Conservation (phyloP, 495 filamentous ascomycete genomes). For the Penicillium tannophilum region DNA sequence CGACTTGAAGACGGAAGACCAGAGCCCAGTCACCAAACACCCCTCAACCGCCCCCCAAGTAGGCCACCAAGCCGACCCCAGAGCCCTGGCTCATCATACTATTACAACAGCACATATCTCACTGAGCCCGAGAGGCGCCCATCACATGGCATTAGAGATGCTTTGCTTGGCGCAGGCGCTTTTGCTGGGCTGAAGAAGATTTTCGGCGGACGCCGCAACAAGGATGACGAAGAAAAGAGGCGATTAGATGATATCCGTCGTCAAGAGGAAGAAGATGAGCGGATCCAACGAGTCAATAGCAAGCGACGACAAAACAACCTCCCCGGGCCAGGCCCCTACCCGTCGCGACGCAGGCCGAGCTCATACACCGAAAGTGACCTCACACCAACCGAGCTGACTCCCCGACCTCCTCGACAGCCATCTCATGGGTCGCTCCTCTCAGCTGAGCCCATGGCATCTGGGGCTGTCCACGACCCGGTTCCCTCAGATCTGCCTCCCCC, state of each 20-base stretch:
- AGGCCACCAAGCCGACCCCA: conserved; percentile 43
- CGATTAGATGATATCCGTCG: conserved; percentile 62
- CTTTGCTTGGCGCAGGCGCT: conserved; percentile 67
- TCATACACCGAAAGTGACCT: conserved; percentile 47
- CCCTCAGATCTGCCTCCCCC: conserved; percentile 44
- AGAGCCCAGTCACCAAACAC: conserved; percentile 41
- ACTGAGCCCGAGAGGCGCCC: conserved; percentile 37
- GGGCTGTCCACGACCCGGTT: conserved; percentile 33
- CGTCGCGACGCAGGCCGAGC: conserved; percentile 54
- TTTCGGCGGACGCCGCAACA: conserved; percentile 58
- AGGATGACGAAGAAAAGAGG: conserved; percentile 62
- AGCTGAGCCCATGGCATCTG: conserved; percentile 38
- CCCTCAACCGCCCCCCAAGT: conserved; percentile 46
- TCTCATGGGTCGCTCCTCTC: conserved; percentile 35
- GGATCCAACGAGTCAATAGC: conserved; percentile 55
- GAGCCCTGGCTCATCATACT: conserved; percentile 47
- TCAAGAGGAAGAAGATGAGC: conserved; percentile 62
- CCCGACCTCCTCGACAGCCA: conserved; percentile 35
- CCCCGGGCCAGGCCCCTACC: conserved; percentile 61
- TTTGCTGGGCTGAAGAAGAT: conserved; percentile 65
- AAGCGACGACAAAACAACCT: conserved; percentile 46
- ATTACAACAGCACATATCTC: conserved; percentile 48
- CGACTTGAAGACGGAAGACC: conserved; percentile 46
- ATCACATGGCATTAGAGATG: conserved; percentile 59
- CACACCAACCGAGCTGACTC: conserved; percentile 47